A percentile compares a stretch with the other conserved stretches of the same genome.
Evolutionary conservation across 345 rosid genomes (phyloP).

Genomic region (Eucalyptus pumila): DNA sequence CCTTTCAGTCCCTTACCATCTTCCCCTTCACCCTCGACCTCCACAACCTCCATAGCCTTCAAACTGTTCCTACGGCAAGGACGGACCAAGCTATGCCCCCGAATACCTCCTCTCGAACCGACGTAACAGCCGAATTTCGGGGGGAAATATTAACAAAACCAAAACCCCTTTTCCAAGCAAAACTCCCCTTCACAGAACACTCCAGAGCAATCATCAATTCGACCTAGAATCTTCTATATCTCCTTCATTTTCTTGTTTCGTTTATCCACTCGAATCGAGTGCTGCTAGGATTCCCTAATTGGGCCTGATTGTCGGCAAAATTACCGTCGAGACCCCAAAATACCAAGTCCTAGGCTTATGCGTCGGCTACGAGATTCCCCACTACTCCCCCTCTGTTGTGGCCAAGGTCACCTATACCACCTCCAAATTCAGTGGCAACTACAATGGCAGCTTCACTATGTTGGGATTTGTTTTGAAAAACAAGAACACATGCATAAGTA

Average conservation of each 20-base stretch:
- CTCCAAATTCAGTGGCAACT: no score
- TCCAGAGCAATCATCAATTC: background rate
- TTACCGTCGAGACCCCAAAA: background rate
- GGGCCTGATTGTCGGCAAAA: background rate
- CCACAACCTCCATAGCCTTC: slow-evolving; percentile 44
- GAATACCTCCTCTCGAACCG: background rate
- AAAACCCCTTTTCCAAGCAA: background rate
- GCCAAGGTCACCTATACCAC: background rate
- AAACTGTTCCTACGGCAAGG: slow-evolving; percentile 60
- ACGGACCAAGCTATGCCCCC: slow-evolving; percentile 32
- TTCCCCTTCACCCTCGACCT: slow-evolving; percentile 5
- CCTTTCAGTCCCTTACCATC: background rate
- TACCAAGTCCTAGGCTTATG: background rate
- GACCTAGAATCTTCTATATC: background rate
- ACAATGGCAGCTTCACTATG: no score
- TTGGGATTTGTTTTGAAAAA: no score
- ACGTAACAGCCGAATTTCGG: background rate
- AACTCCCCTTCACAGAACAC: background rate
- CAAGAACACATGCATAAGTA: no score
- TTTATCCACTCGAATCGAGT: background rate
- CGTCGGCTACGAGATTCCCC: background rate
- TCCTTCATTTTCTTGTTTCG: background rate
- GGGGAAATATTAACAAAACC: background rate
- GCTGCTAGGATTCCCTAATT: background rate
- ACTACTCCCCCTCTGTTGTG: background rate